Evolutionary conservation across 352 stramenopile genomes (phyloP).

Genomic region (Pythium aristosporum): DNA sequence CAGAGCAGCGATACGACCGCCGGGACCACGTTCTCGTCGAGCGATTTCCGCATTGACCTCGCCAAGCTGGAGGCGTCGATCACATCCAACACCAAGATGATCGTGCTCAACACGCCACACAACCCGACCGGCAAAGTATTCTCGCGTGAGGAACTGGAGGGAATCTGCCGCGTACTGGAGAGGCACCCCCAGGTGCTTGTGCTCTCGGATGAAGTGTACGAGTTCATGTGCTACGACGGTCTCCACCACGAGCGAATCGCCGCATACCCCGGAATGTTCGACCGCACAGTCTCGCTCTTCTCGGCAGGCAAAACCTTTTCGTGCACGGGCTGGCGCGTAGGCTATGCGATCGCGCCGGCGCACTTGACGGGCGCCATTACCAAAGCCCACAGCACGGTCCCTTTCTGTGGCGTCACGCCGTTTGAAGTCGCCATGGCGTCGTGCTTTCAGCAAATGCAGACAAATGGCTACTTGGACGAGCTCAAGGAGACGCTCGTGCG

Average conservation of each 20-base stretch:
- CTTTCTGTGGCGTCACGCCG: constrained; percentile 95
- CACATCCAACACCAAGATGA: constrained; percentile 90
- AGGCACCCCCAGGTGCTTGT: constrained; percentile 90
- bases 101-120: constrained; percentile 98
- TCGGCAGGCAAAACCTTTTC: constrained; percentile 93
- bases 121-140: constrained; percentile 99
- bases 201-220: constrained; percentile 98
- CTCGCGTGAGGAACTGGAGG: constrained; percentile 89
- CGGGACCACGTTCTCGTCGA: constrained; percentile 48
- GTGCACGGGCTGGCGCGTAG: constrained; percentile 92
- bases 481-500: constrained; percentile 54
- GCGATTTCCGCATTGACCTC: constrained; percentile 85
- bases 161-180: constrained; percentile 84
- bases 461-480: constrained; percentile 84
- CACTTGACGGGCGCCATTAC: constrained; percentile 61
- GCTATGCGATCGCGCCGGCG: constrained; percentile 69
- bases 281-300: constrained; percentile 92
- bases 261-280: constrained; percentile 77
- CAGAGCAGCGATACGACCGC: constrained; percentile 22
- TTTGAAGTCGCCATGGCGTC: constrained; percentile 93
- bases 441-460: constrained; percentile 85
- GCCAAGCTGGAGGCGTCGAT: constrained; percentile 84
- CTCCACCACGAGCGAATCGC: constrained; percentile 68
- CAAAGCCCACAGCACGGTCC: constrained; percentile 80
- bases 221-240: constrained; percentile 95